Evolutionary conservation across 179 eudicot species (phyloP), one percentile per base, ranked within the genome.

Genomic region (Beta corolliflora): DNA sequence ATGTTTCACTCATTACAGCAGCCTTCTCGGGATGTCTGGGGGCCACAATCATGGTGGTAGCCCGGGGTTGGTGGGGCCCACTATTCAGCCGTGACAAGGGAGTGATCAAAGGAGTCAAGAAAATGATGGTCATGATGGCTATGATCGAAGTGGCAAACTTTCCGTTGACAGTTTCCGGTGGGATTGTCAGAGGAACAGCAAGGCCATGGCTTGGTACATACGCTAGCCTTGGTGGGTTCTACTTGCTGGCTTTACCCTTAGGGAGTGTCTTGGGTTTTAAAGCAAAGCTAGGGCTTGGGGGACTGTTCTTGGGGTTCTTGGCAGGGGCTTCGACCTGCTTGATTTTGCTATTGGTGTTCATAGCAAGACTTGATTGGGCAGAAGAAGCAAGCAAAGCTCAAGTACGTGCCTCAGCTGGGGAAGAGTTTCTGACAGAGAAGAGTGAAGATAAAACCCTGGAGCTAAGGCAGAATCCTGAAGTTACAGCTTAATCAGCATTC

Each of bases 171-270:
- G 97, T 94, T 46, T 90, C 88, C 10, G 95, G 98, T 18, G 98
- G 98, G 29, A 91, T 94, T 16, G 85, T 94, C 45, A 82, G 98
- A 19, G 98, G 95, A 59, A 95, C 98, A 1, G 97, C 99, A 5
- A 85, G 90, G 86, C 98, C 97, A 7, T 86, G 89, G 92, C 77
- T 94, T 15, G 94, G 89, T 7, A 94, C 85, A 68, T 91, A 89
- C 74, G 94, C 98, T 5, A 93, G 90, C 82, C 74, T 94, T 0
- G 88, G 90, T 7, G 98, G 97, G 45, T 95, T 93, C 70, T 95
- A 95, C 87, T 36, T 95, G 71, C 52, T 95, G 79, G 97, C 97
- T 23, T 81, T 94, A 87, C 98, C 98, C 3, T 54, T 92, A 31
- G 92, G 92, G 36, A 86, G 88, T 63, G 79, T 83, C 41, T 77